These are phyloP conservation scores for Knoxdaviesia capensis DNA, from an alignment of 2,329 filamentous ascomycete genomes.

Conservation along the genomic window DNA sequence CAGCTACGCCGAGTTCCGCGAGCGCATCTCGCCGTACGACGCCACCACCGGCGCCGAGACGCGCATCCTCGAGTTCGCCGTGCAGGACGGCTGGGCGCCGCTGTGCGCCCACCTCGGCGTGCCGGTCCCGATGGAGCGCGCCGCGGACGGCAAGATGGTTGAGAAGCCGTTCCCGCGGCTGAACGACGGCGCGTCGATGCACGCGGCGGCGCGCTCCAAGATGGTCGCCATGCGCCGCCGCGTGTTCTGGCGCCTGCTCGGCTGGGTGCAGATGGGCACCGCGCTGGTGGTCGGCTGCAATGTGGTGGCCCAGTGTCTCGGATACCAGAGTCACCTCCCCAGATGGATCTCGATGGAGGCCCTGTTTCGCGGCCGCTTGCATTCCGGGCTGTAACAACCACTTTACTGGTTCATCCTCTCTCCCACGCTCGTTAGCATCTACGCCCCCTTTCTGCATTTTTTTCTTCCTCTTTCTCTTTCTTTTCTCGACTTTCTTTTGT, in stretches of 20 bases:
- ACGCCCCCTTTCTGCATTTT: no score
- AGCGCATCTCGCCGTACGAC: constrained; percentile 8
- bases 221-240: constrained; percentile 5
- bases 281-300: not conserved
- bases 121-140: constrained; percentile 13
- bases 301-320: no score
- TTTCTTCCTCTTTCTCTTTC: no score
- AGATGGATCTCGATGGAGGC: no score
- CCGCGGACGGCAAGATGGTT: constrained; percentile 7
- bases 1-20: constrained; percentile 16
- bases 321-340: no score
- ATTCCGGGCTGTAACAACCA: no score
- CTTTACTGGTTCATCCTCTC: no score
- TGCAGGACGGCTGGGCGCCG: constrained; percentile 19
- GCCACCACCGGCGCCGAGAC: no score
- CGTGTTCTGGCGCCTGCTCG: constrained; percentile 5
- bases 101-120: constrained; percentile 19
- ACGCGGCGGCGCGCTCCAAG: constrained; percentile 1
- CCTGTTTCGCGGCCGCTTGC: no score
- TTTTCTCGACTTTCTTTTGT: no score
- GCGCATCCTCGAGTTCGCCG: constrained; percentile 16
- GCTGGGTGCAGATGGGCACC: constrained; percentile 3
- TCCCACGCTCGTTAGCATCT: no score
- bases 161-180: constrained; percentile 7
- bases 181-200: constrained; percentile 6